These are phyloP conservation scores for Tricholoma sp. DNA, from an alignment of 768 basidiomycete genomes.

Conservation along the genomic window DNA sequence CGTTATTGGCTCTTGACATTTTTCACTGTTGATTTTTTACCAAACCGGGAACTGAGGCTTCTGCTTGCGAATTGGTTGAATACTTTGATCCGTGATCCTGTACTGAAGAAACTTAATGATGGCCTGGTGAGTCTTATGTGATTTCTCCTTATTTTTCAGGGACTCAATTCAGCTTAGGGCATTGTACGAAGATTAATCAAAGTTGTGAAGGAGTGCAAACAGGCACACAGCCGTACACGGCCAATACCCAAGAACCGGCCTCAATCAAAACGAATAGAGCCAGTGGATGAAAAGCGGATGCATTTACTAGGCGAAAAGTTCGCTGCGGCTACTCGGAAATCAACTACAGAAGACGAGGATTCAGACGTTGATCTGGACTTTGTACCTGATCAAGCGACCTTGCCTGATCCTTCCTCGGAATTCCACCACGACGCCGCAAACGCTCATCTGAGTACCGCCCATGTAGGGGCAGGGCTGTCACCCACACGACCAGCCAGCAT, in stretches of 20 bases:
- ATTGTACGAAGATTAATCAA: conserved; percentile 81
- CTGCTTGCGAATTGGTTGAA: conserved; percentile 80
- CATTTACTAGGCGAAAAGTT: conserved; percentile 61
- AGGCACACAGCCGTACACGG: conserved; percentile 47
- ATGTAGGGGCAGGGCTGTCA: conserved; percentile 31
- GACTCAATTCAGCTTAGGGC: conserved; percentile 38
- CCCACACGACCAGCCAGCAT: conserved; percentile 41
- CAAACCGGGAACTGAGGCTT: conserved; percentile 70
- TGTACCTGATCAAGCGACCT: conserved; percentile 42
- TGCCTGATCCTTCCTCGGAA: conserved; percentile 25
- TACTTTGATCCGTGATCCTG: conserved; percentile 64
- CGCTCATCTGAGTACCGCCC: conserved; percentile 39
- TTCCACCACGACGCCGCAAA: conserved; percentile 42
- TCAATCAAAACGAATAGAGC: conserved; percentile 28
- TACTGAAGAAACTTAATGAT: conserved; percentile 58
- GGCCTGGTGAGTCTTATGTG: conserved; percentile 52
- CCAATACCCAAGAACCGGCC: conserved; percentile 28
- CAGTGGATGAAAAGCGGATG: conserved; percentile 28
- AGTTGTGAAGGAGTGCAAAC: conserved; percentile 77
- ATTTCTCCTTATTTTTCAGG: background rate
- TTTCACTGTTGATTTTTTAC: conserved; percentile 83
- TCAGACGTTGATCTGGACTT: conserved; percentile 81
- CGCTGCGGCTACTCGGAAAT: conserved; percentile 51
- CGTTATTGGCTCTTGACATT: conserved; percentile 90
- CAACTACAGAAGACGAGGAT: conserved; percentile 44